phyloP scores from a whole-genome alignment of 345 rosid genomes.

The Hevea brasiliensis region DNA sequence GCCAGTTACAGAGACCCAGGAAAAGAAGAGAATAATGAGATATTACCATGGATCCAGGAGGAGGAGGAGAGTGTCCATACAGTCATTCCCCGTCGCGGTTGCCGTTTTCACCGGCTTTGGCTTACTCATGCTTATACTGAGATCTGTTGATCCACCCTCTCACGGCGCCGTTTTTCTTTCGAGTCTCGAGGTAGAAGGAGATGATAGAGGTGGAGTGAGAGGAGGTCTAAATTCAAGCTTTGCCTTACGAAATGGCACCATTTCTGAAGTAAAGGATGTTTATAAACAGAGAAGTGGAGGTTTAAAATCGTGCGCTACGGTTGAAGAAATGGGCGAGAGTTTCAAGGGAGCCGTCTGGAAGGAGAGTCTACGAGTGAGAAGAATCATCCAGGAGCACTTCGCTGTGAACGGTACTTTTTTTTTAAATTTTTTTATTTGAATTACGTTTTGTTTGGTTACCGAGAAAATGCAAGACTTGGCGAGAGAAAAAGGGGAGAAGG shows the following conservation, averaged over 20 bases:
- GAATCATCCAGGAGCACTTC: slow-evolving; percentile 61
- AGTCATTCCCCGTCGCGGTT: slow-evolving; percentile 36
- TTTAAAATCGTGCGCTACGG: slow-evolving; percentile 69
- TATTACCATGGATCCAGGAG: slow-evolving; percentile 38
- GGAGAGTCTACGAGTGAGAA: slow-evolving; percentile 68
- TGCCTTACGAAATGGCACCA: not conserved
- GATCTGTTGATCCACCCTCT: slow-evolving; percentile 53
- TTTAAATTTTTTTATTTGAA: not conserved
- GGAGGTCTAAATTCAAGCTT: not conserved
- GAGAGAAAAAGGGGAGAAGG: no score
- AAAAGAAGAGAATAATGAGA: slow-evolving; percentile 12
- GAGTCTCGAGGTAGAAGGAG: not conserved
- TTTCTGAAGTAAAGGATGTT: slow-evolving; percentile 7
- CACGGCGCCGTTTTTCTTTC: slow-evolving; percentile 17
- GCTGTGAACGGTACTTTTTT: slow-evolving; percentile 46
- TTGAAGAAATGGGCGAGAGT: slow-evolving; percentile 87
- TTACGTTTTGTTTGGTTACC: not conserved
- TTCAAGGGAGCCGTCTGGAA: slow-evolving; percentile 52
- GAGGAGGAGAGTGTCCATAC: slow-evolving; percentile 46
- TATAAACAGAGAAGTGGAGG: slow-evolving; percentile 14
- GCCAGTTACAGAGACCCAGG: no score
- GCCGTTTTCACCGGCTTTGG: slow-evolving; percentile 46
- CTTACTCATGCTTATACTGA: slow-evolving; percentile 49
- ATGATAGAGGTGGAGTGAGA: not conserved
- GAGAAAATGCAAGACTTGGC: not conserved